Conservation (phyloP, 805 yeast genomes). For the Saccharomycodes ludwigii region DNA sequence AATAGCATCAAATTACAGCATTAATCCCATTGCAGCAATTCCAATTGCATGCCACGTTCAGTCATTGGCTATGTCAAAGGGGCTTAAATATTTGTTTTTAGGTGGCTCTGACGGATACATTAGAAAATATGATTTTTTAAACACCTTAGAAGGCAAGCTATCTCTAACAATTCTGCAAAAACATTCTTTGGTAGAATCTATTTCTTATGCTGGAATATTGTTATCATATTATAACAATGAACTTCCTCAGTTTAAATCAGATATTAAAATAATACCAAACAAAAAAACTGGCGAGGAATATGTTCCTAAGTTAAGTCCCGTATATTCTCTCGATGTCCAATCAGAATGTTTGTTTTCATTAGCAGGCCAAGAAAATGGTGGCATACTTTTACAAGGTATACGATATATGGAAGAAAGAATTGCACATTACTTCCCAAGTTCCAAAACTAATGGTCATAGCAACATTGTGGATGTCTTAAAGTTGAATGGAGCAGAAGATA, state of each 20-base stretch:
- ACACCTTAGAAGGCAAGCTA: conserved; percentile 74
- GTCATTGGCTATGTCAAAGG: conserved; percentile 63
- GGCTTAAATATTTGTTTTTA: conserved; percentile 76
- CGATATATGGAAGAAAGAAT: conserved; percentile 73
- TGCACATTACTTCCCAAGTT: conserved; percentile 55
- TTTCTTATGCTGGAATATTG: conserved; percentile 74
- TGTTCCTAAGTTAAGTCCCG: conserved; percentile 64
- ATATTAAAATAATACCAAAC: conserved; percentile 21
- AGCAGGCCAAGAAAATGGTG: conserved; percentile 75
- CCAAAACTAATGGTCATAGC: conserved; percentile 34
- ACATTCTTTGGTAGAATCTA: conserved; percentile 78
- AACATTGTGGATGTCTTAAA: conserved; percentile 64
- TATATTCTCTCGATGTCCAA: conserved; percentile 76
- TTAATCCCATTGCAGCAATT: conserved; percentile 77
- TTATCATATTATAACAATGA: conserved; percentile 93
- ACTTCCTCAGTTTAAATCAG: conserved; percentile 51
- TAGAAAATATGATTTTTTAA: conserved; percentile 76
- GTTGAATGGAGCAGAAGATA: conserved; percentile 48
- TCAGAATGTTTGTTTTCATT: conserved; percentile 73
- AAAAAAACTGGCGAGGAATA: conserved; percentile 22
- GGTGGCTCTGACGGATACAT: conserved; percentile 96
- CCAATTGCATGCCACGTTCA: conserved; percentile 73
- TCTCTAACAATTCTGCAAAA: conserved; percentile 85
- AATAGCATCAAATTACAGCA: conserved; percentile 46
- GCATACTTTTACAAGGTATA: conserved; percentile 73